phyloP scores from a whole-genome alignment of 306 rosid species.

The Citrullus mucosospermus region DNA sequence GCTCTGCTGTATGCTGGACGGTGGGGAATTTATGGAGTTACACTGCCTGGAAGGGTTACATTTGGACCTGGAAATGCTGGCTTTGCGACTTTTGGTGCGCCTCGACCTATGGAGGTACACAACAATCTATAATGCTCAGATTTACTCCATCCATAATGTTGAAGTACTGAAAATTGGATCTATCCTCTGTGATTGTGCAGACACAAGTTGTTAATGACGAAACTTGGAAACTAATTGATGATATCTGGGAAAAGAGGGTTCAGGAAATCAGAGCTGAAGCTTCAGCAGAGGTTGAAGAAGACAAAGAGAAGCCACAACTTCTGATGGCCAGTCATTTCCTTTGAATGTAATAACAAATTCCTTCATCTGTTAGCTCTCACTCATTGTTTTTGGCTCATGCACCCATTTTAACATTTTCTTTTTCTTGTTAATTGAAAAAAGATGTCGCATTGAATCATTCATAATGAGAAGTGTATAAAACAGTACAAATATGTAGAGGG shows the following conservation, averaged over 20 bases:
- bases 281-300: slow-evolving; percentile 60
- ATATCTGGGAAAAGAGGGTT: slow-evolving; percentile 71
- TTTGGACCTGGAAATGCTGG: slow-evolving; percentile 91
- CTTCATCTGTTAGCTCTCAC: slow-evolving; percentile 15
- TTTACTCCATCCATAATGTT: slow-evolving; percentile 1
- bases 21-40: slow-evolving; percentile 82
- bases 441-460: neutral
- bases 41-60: slow-evolving; percentile 94
- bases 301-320: slow-evolving; percentile 73
- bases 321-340: slow-evolving; percentile 86
- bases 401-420: neutral
- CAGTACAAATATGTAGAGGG: neutral
- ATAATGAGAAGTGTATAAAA: neutral
- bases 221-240: slow-evolving; percentile 88
- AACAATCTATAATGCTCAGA: slow-evolving; percentile 8
- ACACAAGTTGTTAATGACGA: slow-evolving; percentile 72
- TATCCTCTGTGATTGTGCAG: slow-evolving; percentile 28
- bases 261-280: slow-evolving; percentile 57
- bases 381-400: neutral
- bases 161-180: neutral
- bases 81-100: slow-evolving; percentile 77
- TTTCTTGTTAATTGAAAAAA: neutral
- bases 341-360: slow-evolving; percentile 27
- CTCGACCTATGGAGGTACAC: slow-evolving; percentile 79
- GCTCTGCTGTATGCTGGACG: slow-evolving; percentile 83